phyloP scores from a whole-genome alignment of 768 basidiomycete genomes.

The Atractiella rhizophila region DNA sequence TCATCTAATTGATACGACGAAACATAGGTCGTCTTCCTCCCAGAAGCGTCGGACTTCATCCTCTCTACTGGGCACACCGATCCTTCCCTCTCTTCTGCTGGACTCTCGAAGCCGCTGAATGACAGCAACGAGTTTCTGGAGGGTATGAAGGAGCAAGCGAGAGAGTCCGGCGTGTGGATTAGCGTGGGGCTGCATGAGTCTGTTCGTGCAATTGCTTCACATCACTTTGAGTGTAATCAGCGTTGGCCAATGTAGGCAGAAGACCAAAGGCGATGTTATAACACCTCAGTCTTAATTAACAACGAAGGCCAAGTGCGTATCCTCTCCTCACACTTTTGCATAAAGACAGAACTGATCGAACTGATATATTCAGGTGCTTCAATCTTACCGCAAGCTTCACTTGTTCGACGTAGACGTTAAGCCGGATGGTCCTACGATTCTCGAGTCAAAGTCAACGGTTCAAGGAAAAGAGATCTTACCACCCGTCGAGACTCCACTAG shows the following conservation, averaged over 20 bases:
- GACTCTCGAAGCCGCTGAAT: conserved; percentile 3
- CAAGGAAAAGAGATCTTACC: neutral
- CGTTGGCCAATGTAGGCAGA: neutral
- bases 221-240: neutral
- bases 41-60: conserved; percentile 17
- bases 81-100: neutral
- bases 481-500: conserved; percentile 6
- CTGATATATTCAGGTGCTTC: too few relatives aligned
- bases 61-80: neutral
- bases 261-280: conserved; percentile 12
- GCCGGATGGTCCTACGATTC: conserved; percentile 2
- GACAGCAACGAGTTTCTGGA: conserved; percentile 9
- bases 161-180: conserved; percentile 7
- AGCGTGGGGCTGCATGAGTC: conserved; percentile 15
- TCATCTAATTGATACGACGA: too few relatives aligned
- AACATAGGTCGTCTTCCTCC: conserved; percentile 1
- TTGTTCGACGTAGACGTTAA: conserved; percentile 15
- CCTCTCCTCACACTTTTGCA: neutral
- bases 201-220: too few relatives aligned
- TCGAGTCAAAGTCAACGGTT: conserved; percentile 11
- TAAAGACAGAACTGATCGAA: too few relatives aligned
- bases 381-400: conserved; percentile 10
- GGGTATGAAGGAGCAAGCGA: conserved; percentile 5
- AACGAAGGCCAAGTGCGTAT: conserved; percentile 7
- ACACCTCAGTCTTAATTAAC: conserved; percentile 14